These are phyloP conservation scores for Akanthomyces dipterigenus DNA, from an alignment of 2,329 filamentous ascomycete genomes.

Conservation along the genomic window DNA sequence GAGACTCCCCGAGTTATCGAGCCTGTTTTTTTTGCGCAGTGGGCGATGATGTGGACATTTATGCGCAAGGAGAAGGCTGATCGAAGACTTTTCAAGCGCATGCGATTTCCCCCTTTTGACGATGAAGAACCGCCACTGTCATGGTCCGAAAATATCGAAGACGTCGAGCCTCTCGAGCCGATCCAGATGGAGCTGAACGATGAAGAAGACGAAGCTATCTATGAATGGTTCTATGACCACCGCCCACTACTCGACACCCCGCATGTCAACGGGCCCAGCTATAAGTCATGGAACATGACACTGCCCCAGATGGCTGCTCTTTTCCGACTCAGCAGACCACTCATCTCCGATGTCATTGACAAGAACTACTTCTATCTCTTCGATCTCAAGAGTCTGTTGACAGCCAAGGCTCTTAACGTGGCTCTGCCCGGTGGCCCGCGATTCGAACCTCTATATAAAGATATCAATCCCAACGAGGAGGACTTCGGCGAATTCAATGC, in stretches of 20 bases:
- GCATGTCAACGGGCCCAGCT: conserved; percentile 94
- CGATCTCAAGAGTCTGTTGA: conserved; percentile 88
- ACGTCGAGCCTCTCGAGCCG: conserved; percentile 93
- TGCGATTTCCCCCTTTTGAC: conserved; percentile 97
- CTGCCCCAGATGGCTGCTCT: conserved; percentile 94
- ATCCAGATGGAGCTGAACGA: conserved; percentile 99
- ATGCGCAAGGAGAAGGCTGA: conserved; percentile 99
- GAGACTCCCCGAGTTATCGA: conserved; percentile 95
- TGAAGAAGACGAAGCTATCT: conserved; percentile 81
- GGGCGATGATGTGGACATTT: conserved; percentile 98
- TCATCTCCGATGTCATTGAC: conserved; percentile 87
- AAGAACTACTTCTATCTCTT: conserved; percentile 98
- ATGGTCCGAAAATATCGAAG: conserved; percentile 98
- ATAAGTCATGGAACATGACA: conserved; percentile 90
- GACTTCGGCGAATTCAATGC: conserved; percentile 99
- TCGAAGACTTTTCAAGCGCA: conserved; percentile 90
- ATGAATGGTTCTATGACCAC: conserved; percentile 97
- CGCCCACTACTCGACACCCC: conserved; percentile 82
- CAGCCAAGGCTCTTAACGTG: conserved; percentile 93
- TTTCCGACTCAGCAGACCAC: conserved; percentile 82
- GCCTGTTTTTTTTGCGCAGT: conserved; percentile 95
- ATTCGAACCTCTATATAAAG: conserved; percentile 96
- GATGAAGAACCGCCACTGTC: conserved; percentile 96
- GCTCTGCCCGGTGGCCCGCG: conserved; percentile 95
- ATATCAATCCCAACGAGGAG: conserved; percentile 97